These are phyloP conservation scores for Discostella stelligeroides DNA, from an alignment of 108 stramenopile genomes.

Conservation along the genomic window DNA sequence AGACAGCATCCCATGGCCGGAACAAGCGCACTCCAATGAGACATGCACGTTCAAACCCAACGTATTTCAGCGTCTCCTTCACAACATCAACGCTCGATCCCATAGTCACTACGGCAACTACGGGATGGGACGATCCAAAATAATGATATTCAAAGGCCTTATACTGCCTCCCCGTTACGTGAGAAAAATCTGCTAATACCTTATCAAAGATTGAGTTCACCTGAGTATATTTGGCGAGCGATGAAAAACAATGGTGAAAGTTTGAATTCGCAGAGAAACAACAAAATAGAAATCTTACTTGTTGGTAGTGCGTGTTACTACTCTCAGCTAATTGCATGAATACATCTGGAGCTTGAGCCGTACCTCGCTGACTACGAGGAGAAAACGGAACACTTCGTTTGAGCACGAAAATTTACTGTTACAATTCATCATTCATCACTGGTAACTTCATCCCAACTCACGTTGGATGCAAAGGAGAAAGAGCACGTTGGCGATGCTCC, in stretches of 20 bases:
- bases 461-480: conserved; percentile 69
- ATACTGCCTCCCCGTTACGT: conserved; percentile 53
- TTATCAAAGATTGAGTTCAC: conserved; percentile 47
- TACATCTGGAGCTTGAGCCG: conserved; percentile 68
- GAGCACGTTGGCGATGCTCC: conserved; percentile 61
- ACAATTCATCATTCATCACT: background rate
- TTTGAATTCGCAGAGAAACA: background rate
- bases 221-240: background rate
- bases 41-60: conserved; percentile 57
- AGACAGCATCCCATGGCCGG: conserved; percentile 57
- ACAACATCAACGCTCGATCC: conserved; percentile 63
- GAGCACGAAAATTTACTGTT: background rate
- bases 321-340: conserved; percentile 72
- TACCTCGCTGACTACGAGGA: conserved; percentile 57
- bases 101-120: conserved; percentile 65
- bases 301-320: conserved; percentile 58
- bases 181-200: conserved; percentile 48
- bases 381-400: conserved; percentile 4
- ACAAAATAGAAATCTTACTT: conserved; percentile 20
- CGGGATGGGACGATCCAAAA: conserved; percentile 55
- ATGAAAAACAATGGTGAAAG: background rate
- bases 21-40: conserved; percentile 61
- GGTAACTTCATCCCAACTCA: conserved; percentile 24
- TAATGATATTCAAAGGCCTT: conserved; percentile 58
- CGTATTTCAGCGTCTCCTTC: conserved; percentile 51